These are phyloP conservation scores for Mrakiaceae sp. DNA, from an alignment of 1,284 basidiomycete genomes.

Conservation along the genomic window DNA sequence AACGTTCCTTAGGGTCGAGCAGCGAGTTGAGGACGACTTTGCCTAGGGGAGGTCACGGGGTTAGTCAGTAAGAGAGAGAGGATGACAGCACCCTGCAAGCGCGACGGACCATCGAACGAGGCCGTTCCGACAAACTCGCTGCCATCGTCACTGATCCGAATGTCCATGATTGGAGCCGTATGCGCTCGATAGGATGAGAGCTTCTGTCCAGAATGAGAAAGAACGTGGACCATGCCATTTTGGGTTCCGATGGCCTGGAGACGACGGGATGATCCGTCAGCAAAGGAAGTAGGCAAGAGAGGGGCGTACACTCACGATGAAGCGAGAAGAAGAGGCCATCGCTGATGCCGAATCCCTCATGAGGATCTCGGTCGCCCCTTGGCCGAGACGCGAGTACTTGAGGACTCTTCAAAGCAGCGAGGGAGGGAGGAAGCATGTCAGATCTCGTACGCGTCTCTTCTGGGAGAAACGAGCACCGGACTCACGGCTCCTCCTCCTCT, in stretches of 20 bases:
- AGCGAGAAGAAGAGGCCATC: constrained; percentile 61
- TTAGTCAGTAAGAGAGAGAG: background rate
- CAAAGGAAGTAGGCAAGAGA: constrained; percentile 3
- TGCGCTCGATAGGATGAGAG: constrained; percentile 89
- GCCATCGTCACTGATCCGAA: constrained; percentile 63
- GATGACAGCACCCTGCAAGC: too few relatives aligned
- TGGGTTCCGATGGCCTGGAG: constrained; percentile 77
- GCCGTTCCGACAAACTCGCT: constrained; percentile 86
- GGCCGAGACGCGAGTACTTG: constrained; percentile 77
- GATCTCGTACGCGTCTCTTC: background rate
- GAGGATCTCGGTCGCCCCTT: constrained; percentile 64
- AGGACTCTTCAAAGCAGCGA: constrained; percentile 41
- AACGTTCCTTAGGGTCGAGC: constrained; percentile 59
- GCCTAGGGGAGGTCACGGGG: constrained; percentile 37
- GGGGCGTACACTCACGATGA: constrained; percentile 46
- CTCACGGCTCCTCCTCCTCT: constrained; percentile 54
- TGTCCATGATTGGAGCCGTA: constrained; percentile 75
- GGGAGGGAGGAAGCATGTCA: constrained; percentile 11
- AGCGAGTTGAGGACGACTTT: constrained; percentile 83
- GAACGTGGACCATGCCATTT: constrained; percentile 76
- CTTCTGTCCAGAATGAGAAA: constrained; percentile 66
- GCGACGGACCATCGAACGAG: constrained; percentile 73
- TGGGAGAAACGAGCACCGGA: constrained; percentile 22
- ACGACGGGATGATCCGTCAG: background rate
- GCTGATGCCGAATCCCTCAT: constrained; percentile 80